These are phyloP conservation scores for Carex sylvatica DNA, from an alignment of 202 grass and related monocot genomes.

Conservation along the genomic window DNA sequence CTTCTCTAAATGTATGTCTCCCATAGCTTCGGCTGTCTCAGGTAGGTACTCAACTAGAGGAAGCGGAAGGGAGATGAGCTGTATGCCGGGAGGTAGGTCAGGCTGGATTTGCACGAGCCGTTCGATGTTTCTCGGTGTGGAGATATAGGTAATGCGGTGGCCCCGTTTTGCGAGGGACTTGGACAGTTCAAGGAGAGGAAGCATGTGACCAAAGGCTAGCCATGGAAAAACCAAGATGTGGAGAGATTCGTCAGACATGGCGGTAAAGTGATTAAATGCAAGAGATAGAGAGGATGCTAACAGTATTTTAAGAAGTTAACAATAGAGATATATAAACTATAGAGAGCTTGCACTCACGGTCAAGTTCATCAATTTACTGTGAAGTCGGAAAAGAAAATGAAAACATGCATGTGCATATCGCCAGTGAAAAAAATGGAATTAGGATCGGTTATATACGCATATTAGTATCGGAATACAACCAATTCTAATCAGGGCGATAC, in stretches of 20 bases:
- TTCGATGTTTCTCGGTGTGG: slow-evolving; percentile 31
- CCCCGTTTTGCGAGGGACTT: slow-evolving; percentile 27
- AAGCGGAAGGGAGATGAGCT: slow-evolving; percentile 15
- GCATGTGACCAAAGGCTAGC: slow-evolving; percentile 53
- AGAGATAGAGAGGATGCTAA: not conserved
- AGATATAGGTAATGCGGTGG: slow-evolving; percentile 30
- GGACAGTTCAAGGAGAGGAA: slow-evolving; percentile 39
- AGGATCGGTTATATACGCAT: no score
- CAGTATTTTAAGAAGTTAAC: no score
- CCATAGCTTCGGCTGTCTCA: slow-evolving; percentile 29
- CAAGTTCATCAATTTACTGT: no score
- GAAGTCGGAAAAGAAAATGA: no score
- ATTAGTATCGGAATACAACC: no score
- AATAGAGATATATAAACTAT: no score
- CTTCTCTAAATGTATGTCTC: slow-evolving; percentile 21
- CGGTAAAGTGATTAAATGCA: not conserved
- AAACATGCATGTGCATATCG: no score
- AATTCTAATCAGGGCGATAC: no score
- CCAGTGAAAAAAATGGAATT: no score
- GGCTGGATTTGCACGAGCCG: slow-evolving; percentile 13
- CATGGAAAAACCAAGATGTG: slow-evolving; percentile 42
- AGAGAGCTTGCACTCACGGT: no score
- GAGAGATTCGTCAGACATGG: slow-evolving; percentile 1
- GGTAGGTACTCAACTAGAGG: slow-evolving; percentile 22
- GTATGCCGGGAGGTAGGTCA: slow-evolving; percentile 2